Base-by-base conservation (phyloP, 371 early-diverging fungal genomes). In the Blakeslea trispora region DNA sequence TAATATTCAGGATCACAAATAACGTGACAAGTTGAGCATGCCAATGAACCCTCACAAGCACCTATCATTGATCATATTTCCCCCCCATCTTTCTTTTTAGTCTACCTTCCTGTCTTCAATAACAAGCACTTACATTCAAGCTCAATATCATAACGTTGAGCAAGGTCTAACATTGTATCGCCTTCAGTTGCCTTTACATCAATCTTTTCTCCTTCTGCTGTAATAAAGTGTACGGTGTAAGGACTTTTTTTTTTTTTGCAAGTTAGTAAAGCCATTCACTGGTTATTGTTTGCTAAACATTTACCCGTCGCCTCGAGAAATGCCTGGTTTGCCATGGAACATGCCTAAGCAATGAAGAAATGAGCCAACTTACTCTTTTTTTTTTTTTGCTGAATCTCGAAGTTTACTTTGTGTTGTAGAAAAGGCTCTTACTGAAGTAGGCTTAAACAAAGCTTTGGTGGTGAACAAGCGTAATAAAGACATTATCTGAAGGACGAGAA, bases 31-130 rank as follows among this genome's bases (percentile, higher is more conserved):
- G 96, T 96, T 10, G 96, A 95, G 63, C 96, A 96, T 2, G 96
- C 98, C 60, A 94, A 72, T 1, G 95, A 97, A 19, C 96, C 98
- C 75, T 99, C 99, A 75, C 99, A 99, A 13, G 99, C 99, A 51
- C 92, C 91, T 91, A 70, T 37, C 21, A n/a, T n/a, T n/a, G n/a
- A n/a, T n/a, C n/a, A n/a, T n/a, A n/a, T n/a, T n/a, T n/a, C n/a
- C 15, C 9, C 13, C 41, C 13, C 13, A n/a, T 34, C 21, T 22
- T 41, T 0, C 34, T 9, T 46, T 1, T 15, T 24, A 14, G 5
- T 47, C n/a, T n/a, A n/a, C n/a, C n/a, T n/a, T n/a, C n/a, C n/a
- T n/a, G n/a, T n/a, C n/a, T n/a, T n/a, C n/a, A n/a, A n/a, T n/a
- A n/a, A n/a, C 18, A 15, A 11, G 2, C 5, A 45, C 63, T 59